phyloP scores from a whole-genome alignment of 1,139 yeast genomes.

The Protomyces arabidopsidicola region DNA sequence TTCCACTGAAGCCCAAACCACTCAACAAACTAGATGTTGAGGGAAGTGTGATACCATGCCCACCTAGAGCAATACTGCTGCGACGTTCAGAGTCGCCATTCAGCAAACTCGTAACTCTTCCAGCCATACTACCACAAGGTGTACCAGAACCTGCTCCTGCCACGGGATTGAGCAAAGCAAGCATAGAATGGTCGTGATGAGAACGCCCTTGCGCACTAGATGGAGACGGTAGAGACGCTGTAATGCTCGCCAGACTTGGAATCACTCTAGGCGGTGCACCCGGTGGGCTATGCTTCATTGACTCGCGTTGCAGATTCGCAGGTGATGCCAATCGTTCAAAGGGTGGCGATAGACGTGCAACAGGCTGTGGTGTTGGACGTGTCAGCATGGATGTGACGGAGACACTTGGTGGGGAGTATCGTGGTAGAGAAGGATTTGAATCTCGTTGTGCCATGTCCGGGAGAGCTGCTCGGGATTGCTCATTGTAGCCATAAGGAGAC shows the following conservation, averaged over 20 bases:
- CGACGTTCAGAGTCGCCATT: background rate
- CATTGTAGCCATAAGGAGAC: too few relatives aligned
- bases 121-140: background rate
- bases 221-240: background rate
- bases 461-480: too few relatives aligned
- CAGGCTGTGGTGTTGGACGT: background rate
- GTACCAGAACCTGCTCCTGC: background rate
- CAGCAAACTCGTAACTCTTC: background rate
- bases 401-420: background rate
- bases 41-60: background rate
- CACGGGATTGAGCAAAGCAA: background rate
- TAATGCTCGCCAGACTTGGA: background rate
- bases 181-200: background rate
- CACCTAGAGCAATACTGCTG: background rate
- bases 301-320: too few relatives aligned
- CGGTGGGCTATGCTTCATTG: background rate
- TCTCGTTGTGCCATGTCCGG: too few relatives aligned
- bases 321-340: background rate
- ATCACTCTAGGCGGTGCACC: background rate
- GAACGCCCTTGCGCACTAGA: background rate
- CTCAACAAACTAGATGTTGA: background rate
- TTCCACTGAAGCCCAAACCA: background rate
- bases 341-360: background rate
- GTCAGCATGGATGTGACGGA: background rate
- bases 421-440: too few relatives aligned